Percentiles rank a stretch among this genome's conserved stretches.
These are phyloP conservation scores for Corylus avellana DNA, from an alignment of 306 rosid species.

Conservation along the genomic window DNA sequence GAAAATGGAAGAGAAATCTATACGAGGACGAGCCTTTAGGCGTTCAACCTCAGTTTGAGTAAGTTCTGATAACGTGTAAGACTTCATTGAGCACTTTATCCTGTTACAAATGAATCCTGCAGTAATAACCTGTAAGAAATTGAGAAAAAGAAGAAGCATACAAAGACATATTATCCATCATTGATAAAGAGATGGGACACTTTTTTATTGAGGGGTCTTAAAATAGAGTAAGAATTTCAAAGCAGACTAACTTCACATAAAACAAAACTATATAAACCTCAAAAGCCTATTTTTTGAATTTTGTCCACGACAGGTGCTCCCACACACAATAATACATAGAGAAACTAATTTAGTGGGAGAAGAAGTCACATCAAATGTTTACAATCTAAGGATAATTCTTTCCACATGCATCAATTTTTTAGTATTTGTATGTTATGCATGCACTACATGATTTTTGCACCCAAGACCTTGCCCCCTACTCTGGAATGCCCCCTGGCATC, in stretches of 20 bases:
- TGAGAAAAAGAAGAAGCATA: not conserved
- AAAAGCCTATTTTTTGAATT: not conserved
- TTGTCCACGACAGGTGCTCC: not conserved
- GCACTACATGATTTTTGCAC: no score
- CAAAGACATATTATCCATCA: not conserved
- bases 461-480: not conserved
- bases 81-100: slow-evolving; percentile 64
- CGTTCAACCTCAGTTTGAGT: slow-evolving; percentile 51
- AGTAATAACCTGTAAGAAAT: slow-evolving; percentile 9
- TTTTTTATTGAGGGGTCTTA: not conserved
- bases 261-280: not conserved
- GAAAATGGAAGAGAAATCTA: slow-evolving; percentile 90
- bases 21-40: slow-evolving; percentile 91
- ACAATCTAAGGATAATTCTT: not conserved
- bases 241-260: not conserved
- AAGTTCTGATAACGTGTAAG: slow-evolving; percentile 76
- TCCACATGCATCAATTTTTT: not conserved
- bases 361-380: not conserved
- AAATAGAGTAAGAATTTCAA: not conserved
- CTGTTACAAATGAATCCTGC: slow-evolving; percentile 41
- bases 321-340: not conserved
- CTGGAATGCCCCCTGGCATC: not conserved
- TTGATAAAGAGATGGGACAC: not conserved
- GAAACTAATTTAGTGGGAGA: not conserved
- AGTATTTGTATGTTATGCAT: no score